Percentiles rank a stretch among this genome's conserved stretches.
Evolutionary conservation across 768 basidiomycete species (phyloP).

Genomic region (Boletus patriciae): DNA sequence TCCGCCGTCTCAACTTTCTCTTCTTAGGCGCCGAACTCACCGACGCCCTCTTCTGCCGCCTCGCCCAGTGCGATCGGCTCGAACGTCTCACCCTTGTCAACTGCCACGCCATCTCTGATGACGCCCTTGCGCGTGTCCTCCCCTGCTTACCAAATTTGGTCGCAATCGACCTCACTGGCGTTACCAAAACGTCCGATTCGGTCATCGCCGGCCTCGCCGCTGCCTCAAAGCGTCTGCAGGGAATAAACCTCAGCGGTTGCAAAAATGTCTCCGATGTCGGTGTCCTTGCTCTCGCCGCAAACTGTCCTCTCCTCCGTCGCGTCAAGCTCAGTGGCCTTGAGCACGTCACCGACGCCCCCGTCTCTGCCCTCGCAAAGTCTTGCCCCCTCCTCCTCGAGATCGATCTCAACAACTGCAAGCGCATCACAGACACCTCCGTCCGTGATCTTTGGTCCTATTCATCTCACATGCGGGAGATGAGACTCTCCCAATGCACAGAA

Average conservation of each 20-base stretch:
- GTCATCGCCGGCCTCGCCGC: slow-evolving; percentile 71
- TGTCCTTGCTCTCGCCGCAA: slow-evolving; percentile 69
- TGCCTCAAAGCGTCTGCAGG: slow-evolving; percentile 76
- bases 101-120: slow-evolving; percentile 66
- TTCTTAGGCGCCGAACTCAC: slow-evolving; percentile 65
- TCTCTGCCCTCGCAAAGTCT: slow-evolving; percentile 71
- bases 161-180: slow-evolving; percentile 81
- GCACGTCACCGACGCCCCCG: slow-evolving; percentile 69
- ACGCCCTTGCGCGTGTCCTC: slow-evolving; percentile 62
- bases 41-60: slow-evolving; percentile 70
- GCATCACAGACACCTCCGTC: slow-evolving; percentile 72
- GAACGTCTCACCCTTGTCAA: slow-evolving; percentile 89
- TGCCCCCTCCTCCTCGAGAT: slow-evolving; percentile 92
- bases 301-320: slow-evolving; percentile 77
- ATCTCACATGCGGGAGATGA: slow-evolving; percentile 86
- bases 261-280: slow-evolving; percentile 75
- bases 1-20: slow-evolving; percentile 89
- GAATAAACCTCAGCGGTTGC: slow-evolving; percentile 88
- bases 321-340: slow-evolving; percentile 85
- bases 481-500: slow-evolving; percentile 73
- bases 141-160: slow-evolving; percentile 73
- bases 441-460: slow-evolving; percentile 84
- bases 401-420: slow-evolving; percentile 83
- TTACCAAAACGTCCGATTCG: slow-evolving; percentile 64
- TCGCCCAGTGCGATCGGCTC: slow-evolving; percentile 73